Base-by-base conservation (phyloP, 1,284 basidiomycete species). In the Ustilago trichophora region DNA sequence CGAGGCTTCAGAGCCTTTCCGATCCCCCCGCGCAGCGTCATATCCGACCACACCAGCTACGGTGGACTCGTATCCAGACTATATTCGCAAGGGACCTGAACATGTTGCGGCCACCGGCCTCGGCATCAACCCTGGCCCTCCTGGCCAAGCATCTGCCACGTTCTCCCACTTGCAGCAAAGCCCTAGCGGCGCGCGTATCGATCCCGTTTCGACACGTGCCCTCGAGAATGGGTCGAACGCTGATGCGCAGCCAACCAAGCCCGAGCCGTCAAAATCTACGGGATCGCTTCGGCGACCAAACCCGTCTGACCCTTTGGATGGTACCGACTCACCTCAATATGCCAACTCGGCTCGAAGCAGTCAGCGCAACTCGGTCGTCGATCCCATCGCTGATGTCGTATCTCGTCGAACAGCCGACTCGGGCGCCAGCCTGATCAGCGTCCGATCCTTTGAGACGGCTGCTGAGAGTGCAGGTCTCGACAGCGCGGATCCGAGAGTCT, bases 401-500 rank as follows among this genome's bases (percentile, higher is more conserved):
- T 34, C 41, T 24, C 59, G 55, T n/a, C 54, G 51, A 22, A 56
- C 48, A n/a, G 52, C 48, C n/a, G 43, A 53, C 25, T 70, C 67
- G 11, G 57, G 60, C 18, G 62, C 67, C 11, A 70, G 67, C 29
- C 36, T 60, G 12, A 53, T 52, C 31, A 75, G 66, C 19, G 35
- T 44, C 11, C 44, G 48, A 10, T 67, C 62, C 2, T 76, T 72
- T 22, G 74, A 76, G 47, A 76, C 74, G 8, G 73, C 74, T 2
- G 70, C 55, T 11, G 73, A 72, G 29, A 58, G 55, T 40, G 33
- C 58, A 7, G 65, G 46, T 5, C 29, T 46, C 26, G 34, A 38
- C 31, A 58, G 59, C 12, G 55, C 59, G 19, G 66, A 63, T 27
- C 37, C 59, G 9, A 54, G 26, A 15, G 25, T 35, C 24, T 13